A percentile compares a stretch with the other conserved stretches of the same genome.
Conservation (phyloP, 1,284 basidiomycete genomes). For the Chalciporus piperatoides region DNA sequence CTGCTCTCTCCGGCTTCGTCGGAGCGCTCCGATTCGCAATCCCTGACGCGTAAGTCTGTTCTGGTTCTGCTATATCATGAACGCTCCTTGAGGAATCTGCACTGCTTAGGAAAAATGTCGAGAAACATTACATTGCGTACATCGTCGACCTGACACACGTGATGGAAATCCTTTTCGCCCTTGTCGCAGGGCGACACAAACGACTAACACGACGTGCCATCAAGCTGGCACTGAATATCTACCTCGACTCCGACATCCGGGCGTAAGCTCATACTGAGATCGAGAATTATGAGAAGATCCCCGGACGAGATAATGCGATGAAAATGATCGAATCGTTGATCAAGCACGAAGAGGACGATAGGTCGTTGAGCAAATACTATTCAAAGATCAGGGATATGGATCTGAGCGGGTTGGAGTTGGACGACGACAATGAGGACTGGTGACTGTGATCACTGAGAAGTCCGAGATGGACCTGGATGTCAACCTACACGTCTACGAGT, state of each 20-base stretch:
- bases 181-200: not conserved
- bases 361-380: not conserved
- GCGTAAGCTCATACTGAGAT: not conserved
- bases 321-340: not conserved
- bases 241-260: not conserved
- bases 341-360: not conserved
- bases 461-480: too few species aligned
- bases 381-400: not conserved
- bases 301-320: not conserved
- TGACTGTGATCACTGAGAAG: not conserved
- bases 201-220: not conserved
- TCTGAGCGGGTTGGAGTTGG: not conserved
- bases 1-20: not conserved
- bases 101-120: not conserved
- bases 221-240: not conserved
- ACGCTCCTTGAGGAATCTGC: not conserved
- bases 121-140: conserved; percentile 4
- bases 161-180: conserved; percentile 9
- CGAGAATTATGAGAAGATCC: not conserved
- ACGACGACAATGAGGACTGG: not conserved
- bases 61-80: not conserved
- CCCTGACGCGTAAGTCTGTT: not conserved
- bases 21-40: not conserved
- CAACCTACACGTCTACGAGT: too few species aligned
- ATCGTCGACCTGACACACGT: conserved; percentile 10